Percentiles rank a stretch among this genome's conserved stretches.
phyloP scores from a whole-genome alignment of 2,329 filamentous ascomycete genomes.

The Penicillium nordicum region DNA sequence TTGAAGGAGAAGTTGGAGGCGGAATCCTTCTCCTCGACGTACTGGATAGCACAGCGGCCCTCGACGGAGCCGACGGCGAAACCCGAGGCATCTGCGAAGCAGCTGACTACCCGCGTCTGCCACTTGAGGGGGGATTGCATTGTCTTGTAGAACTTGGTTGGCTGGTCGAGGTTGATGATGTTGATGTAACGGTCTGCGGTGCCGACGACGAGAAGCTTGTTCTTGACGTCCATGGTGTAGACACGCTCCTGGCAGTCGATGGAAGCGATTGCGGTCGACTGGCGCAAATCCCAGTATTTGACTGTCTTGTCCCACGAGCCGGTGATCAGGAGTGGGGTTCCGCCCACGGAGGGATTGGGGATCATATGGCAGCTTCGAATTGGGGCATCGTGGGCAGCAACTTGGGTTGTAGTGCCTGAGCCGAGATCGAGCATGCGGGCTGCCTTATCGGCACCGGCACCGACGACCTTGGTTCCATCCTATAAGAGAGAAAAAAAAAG shows the following conservation, averaged over 20 bases:
- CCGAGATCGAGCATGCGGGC: slow-evolving; percentile 82
- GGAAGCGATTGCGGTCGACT: slow-evolving; percentile 44
- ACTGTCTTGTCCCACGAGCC: slow-evolving; percentile 64
- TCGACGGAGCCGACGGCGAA: slow-evolving; percentile 97
- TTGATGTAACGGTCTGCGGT: slow-evolving; percentile 97
- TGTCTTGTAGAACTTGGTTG: slow-evolving; percentile 90
- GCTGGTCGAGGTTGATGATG: slow-evolving; percentile 84
- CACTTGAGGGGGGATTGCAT: slow-evolving; percentile 95
- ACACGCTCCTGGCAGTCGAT: slow-evolving; percentile 52
- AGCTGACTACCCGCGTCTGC: slow-evolving; percentile 94
- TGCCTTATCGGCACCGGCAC: slow-evolving; percentile 85
- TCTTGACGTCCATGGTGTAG: slow-evolving; percentile 88
- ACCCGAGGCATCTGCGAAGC: slow-evolving; percentile 85
- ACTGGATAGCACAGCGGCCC: slow-evolving; percentile 95
- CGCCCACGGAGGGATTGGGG: slow-evolving; percentile 52
- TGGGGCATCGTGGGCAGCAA: slow-evolving; percentile 80
- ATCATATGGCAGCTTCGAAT: slow-evolving; percentile 78
- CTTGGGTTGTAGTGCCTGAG: slow-evolving; percentile 57
- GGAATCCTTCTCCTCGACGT: slow-evolving; percentile 92
- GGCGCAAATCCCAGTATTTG: slow-evolving; percentile 57
- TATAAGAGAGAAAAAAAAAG: slow-evolving; percentile 38
- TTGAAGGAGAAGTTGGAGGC: slow-evolving; percentile 98
- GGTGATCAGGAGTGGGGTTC: slow-evolving; percentile 77
- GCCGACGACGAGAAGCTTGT: slow-evolving; percentile 83
- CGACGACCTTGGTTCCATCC: slow-evolving; percentile 88